These are phyloP conservation scores for Ogataea glucozyma DNA, from an alignment of 805 yeast genomes.

Conservation along the genomic window DNA sequence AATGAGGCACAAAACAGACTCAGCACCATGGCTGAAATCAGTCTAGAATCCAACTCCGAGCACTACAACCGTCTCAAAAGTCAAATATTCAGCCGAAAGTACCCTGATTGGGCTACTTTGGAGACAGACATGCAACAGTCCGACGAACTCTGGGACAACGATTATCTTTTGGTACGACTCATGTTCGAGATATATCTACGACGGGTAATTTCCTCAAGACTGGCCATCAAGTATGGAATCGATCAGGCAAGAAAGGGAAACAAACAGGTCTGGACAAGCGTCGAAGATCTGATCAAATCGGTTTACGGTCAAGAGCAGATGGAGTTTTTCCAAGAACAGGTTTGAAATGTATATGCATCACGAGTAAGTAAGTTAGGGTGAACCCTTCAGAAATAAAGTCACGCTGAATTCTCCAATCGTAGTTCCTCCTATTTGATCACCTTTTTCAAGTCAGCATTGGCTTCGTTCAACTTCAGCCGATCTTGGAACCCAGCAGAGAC, in stretches of 20 bases:
- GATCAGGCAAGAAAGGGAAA: constrained; percentile 25
- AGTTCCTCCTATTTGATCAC: too few species aligned
- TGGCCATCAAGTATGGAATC: constrained; percentile 29
- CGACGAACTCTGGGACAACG: constrained; percentile 26
- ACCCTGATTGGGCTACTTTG: constrained; percentile 19
- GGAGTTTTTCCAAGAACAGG: constrained; percentile 25
- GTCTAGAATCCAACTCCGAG: constrained; percentile 32
- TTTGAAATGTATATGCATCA: neutral
- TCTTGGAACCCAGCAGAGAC: constrained; percentile 28
- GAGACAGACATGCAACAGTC: constrained; percentile 14
- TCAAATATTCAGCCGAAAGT: constrained; percentile 19
- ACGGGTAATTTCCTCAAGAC: constrained; percentile 33
- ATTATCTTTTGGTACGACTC: constrained; percentile 27
- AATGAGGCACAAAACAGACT: constrained; percentile 17
- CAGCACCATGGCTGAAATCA: constrained; percentile 29
- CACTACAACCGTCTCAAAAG: constrained; percentile 22
- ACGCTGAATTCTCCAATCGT: too few species aligned
- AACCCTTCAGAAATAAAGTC: too few species aligned
- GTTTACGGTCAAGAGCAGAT: constrained; percentile 44
- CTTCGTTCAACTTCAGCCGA: constrained; percentile 26
- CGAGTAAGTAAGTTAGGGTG: too few species aligned
- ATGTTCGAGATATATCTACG: constrained; percentile 35
- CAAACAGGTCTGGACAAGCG: constrained; percentile 37
- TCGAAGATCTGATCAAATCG: constrained; percentile 55
- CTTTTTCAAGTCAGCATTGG: constrained; percentile 21